These are phyloP conservation scores for Pisolithus tinctorius DNA, from an alignment of 768 basidiomycete genomes.

Conservation along the genomic window DNA sequence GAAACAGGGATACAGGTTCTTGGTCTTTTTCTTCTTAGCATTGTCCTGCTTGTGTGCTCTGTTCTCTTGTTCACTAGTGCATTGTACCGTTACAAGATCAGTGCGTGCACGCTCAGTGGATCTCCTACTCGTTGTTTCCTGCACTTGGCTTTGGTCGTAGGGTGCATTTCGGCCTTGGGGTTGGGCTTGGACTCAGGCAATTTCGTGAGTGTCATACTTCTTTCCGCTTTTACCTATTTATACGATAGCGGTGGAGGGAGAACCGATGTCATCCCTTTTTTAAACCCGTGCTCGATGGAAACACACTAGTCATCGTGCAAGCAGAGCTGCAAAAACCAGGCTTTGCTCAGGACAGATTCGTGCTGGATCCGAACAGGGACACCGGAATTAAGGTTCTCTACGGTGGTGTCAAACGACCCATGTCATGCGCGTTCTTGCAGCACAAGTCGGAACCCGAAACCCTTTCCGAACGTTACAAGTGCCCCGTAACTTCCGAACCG, in stretches of 20 bases:
- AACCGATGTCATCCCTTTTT: neutral
- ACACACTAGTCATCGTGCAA: constrained; percentile 10
- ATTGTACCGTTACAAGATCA: constrained; percentile 29
- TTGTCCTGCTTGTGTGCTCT: constrained; percentile 32
- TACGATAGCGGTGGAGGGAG: too few relatives aligned
- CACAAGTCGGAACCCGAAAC: too few relatives aligned
- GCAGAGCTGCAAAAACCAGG: constrained; percentile 9
- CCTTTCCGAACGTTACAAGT: neutral
- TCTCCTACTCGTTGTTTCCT: constrained; percentile 34
- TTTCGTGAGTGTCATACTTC: constrained; percentile 33
- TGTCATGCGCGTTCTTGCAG: neutral
- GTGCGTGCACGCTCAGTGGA: constrained; percentile 34
- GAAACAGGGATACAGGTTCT: constrained; percentile 35
- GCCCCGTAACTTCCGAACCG: neutral
- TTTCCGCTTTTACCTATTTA: neutral
- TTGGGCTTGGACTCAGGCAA: constrained; percentile 48
- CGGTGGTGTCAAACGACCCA: neutral
- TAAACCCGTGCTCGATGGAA: too few relatives aligned
- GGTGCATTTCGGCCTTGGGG: constrained; percentile 32
- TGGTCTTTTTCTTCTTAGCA: constrained; percentile 34
- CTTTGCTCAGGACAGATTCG: constrained; percentile 13
- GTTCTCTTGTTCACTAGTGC: constrained; percentile 38
- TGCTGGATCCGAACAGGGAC: neutral
- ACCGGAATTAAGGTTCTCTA: neutral
- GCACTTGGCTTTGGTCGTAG: neutral